Percentiles rank a stretch among this genome's conserved stretches.
Conservation (phyloP, 169 alveolate genomes). For the Theileria sp. region DNA sequence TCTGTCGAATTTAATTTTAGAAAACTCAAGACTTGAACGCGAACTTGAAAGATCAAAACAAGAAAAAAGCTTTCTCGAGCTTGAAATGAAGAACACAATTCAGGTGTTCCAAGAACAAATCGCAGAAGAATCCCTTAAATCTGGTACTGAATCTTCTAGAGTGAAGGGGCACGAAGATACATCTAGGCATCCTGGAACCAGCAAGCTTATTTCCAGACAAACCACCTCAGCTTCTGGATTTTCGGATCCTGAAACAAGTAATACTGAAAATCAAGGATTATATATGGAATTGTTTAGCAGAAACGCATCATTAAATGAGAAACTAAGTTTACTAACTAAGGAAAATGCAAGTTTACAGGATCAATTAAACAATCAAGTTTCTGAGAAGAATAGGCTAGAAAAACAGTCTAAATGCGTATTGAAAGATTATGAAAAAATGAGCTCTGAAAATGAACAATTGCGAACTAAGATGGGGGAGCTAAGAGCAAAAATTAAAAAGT, state of each 20-base stretch:
- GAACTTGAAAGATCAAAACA: conserved; percentile 52
- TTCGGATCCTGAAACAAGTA: conserved; percentile 2
- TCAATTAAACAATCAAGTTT: conserved; percentile 31
- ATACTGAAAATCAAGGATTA: conserved; percentile 26
- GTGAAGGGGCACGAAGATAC: neutral
- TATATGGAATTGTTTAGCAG: conserved; percentile 58
- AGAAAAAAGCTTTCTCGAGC: conserved; percentile 61
- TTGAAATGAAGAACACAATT: conserved; percentile 63
- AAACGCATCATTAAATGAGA: conserved; percentile 56
- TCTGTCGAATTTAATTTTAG: conserved; percentile 44
- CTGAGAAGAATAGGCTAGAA: conserved; percentile 60
- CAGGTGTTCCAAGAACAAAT: conserved; percentile 61
- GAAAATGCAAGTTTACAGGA: conserved; percentile 39
- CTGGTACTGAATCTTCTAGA: neutral
- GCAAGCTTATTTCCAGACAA: conserved; percentile 3
- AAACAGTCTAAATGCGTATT: conserved; percentile 53
- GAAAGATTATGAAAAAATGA: conserved; percentile 56
- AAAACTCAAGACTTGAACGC: conserved; percentile 25
- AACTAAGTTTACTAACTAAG: conserved; percentile 22
- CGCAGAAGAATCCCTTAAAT: conserved; percentile 11
- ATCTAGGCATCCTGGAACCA: neutral
- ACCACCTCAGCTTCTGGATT: conserved; percentile 16
- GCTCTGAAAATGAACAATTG: conserved; percentile 40
- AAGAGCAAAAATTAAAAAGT: conserved; percentile 43
- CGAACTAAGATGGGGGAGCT: conserved; percentile 45